These are phyloP conservation scores for Nicotiana undulata DNA, from an alignment of 257 asterid genomes.

Conservation along the genomic window DNA sequence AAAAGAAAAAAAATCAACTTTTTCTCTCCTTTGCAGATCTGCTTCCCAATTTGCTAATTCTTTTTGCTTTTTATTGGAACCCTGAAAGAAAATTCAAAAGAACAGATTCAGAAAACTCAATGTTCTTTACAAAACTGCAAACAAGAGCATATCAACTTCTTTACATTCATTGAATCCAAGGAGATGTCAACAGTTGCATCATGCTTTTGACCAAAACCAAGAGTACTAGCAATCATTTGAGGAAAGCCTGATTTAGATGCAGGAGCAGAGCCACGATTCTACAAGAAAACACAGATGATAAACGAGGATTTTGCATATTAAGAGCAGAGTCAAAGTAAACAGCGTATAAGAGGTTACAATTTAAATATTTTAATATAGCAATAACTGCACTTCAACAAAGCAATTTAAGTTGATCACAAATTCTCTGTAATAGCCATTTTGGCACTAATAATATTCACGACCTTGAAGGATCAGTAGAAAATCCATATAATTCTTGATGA, in stretches of 20 bases:
- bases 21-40: constrained; percentile 76
- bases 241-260: constrained; percentile 76
- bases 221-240: constrained; percentile 63
- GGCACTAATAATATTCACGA: neutral
- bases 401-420: neutral
- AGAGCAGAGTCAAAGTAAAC: neutral
- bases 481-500: neutral
- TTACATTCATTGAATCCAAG: constrained; percentile 73
- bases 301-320: neutral
- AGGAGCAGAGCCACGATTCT: constrained; percentile 58
- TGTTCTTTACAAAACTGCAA: constrained; percentile 4
- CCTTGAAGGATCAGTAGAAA: neutral
- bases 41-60: constrained; percentile 88
- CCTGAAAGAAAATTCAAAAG: constrained; percentile 42
- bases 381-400: neutral
- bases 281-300: constrained; percentile 23
- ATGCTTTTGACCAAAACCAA: constrained; percentile 94
- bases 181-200: constrained; percentile 97
- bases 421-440: neutral
- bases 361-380: neutral
- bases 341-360: neutral
- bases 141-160: constrained; percentile 2
- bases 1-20: constrained; percentile 39
- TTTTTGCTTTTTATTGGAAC: constrained; percentile 58
- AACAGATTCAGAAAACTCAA: neutral